phyloP scores from a whole-genome alignment of 768 basidiomycete species.

The Pleurotus tuoliensis region DNA sequence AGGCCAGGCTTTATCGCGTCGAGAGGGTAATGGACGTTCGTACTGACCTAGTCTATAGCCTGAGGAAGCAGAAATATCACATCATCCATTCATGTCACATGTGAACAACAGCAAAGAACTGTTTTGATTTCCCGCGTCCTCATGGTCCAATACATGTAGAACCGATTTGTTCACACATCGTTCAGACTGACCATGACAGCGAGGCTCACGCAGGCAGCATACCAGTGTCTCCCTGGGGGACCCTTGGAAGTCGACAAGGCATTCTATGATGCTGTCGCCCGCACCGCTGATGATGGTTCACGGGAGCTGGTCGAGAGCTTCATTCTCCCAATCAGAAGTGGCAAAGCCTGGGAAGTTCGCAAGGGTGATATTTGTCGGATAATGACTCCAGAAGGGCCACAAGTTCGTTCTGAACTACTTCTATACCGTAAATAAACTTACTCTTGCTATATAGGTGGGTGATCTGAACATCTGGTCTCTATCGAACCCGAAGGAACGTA shows the following conservation, averaged over 20 bases:
- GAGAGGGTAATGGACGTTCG: background rate
- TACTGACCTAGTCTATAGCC: background rate
- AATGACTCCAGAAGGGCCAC: conserved; percentile 17
- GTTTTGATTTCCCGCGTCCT: too few species aligned
- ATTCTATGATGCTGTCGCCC: conserved; percentile 15
- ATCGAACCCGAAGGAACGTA: conserved; percentile 13
- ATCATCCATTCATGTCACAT: too few species aligned
- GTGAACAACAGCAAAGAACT: too few species aligned
- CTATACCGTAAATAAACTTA: background rate
- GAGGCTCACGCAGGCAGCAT: conserved; percentile 13
- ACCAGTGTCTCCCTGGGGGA: conserved; percentile 8
- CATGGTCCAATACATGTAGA: too few species aligned
- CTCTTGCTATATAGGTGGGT: conserved; percentile 5
- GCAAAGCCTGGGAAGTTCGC: conserved; percentile 16
- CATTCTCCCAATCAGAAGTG: conserved; percentile 15
- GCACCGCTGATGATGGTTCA: background rate
- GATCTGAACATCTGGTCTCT: conserved; percentile 18
- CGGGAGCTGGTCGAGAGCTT: conserved; percentile 15
- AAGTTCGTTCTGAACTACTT: conserved; percentile 11
- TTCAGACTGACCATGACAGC: background rate
- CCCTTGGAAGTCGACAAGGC: conserved; percentile 15
- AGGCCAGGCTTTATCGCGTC: background rate
- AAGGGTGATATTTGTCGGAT: conserved; percentile 18
- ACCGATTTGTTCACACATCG: too few species aligned
- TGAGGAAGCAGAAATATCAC: too few species aligned